phyloP scores from a whole-genome alignment of 306 rosid genomes.

The Glycine tomentella region DNA sequence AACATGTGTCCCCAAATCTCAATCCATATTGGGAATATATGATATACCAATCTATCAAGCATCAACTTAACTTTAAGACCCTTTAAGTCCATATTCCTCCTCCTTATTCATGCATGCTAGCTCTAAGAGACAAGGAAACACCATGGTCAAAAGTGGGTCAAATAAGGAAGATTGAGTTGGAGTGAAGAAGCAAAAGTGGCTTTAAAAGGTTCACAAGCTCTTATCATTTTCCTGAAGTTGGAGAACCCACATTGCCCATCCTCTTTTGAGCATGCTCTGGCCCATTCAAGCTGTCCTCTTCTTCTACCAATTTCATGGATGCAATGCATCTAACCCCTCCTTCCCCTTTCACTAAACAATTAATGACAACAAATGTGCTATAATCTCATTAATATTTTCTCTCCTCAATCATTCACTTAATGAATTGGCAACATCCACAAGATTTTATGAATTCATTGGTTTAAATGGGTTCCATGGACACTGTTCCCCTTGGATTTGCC shows the following conservation, averaged over 20 bases:
- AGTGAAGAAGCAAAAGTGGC: constrained; percentile 56
- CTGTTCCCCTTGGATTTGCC: constrained; percentile 53
- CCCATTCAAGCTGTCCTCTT: constrained; percentile 70
- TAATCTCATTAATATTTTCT: constrained; percentile 36
- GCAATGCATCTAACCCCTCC: constrained; percentile 71
- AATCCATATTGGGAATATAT: constrained; percentile 54
- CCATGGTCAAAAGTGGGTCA: constrained; percentile 74
- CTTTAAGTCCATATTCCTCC: constrained; percentile 53
- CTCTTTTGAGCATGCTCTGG: constrained; percentile 62
- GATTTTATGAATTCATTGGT: constrained; percentile 62
- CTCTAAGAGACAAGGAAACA: constrained; percentile 58
- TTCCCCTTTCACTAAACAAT: constrained; percentile 47
- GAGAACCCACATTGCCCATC: constrained; percentile 74
- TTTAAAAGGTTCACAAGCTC: constrained; percentile 57
- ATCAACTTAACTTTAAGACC: constrained; percentile 47
- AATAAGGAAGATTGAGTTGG: constrained; percentile 63
- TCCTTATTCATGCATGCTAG: constrained; percentile 68
- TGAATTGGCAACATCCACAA: constrained; percentile 88
- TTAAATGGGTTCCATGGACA: constrained; percentile 58
- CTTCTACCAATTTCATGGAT: constrained; percentile 65
- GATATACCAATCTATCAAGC: constrained; percentile 38
- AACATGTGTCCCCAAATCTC: constrained; percentile 57
- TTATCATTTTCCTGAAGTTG: constrained; percentile 58
- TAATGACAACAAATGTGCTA: constrained; percentile 42
- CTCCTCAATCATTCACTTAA: constrained; percentile 72